phyloP scores from a whole-genome alignment of 306 rosid genomes.

The Casuarina glauca region DNA sequence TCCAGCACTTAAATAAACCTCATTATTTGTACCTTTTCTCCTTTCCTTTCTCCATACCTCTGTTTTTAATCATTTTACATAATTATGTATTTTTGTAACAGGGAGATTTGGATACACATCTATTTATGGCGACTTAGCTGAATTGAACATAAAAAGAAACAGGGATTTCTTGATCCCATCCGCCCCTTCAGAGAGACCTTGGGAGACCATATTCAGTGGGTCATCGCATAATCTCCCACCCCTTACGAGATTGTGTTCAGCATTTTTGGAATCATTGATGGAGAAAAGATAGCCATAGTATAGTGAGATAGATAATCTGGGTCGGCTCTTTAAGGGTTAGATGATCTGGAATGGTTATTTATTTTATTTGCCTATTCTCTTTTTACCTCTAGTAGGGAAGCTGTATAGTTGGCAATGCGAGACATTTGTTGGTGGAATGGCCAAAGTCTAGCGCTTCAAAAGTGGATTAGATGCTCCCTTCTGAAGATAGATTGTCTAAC shows the following conservation, averaged over 20 bases:
- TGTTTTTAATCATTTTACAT: neutral
- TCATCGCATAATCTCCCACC: conserved; percentile 81
- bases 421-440: neutral
- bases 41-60: neutral
- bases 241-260: conserved; percentile 75
- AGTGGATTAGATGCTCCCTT: neutral
- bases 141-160: conserved; percentile 50
- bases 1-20: neutral
- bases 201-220: conserved; percentile 86
- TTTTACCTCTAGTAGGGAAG: neutral
- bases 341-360: conserved; percentile 4
- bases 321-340: conserved; percentile 8
- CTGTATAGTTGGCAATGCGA: neutral
- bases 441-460: neutral
- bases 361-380: conserved; percentile 11
- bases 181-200: conserved; percentile 70
- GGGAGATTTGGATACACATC: conserved; percentile 70
- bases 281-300: conserved; percentile 51
- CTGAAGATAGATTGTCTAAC: neutral
- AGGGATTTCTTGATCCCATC: conserved; percentile 37
- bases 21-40: neutral
- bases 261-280: conserved; percentile 68
- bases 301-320: conserved; percentile 38
- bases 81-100: conserved; percentile 33
- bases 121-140: conserved; percentile 72